Conservation (phyloP, 495 filamentous ascomycete species). For the Podospora appendiculata region DNA sequence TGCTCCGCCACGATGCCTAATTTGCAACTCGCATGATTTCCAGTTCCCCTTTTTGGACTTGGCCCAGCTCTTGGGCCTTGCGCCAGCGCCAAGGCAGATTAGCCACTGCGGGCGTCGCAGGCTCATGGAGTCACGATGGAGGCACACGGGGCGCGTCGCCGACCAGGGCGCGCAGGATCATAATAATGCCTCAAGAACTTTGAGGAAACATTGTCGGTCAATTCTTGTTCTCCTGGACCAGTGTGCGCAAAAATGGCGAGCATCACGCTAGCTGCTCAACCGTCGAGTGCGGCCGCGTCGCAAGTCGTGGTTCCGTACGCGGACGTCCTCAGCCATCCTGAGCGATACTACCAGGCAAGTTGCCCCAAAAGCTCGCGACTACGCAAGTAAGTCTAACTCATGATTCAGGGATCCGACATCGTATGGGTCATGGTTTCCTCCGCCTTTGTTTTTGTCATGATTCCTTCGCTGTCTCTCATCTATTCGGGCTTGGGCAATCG, state of each 20-base stretch:
- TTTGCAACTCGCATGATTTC: too few relatives aligned
- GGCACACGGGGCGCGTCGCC: too few relatives aligned
- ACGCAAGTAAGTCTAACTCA: neutral
- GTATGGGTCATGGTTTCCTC: slow-evolving; percentile 11
- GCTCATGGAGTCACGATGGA: too few relatives aligned
- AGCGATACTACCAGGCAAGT: slow-evolving; percentile 4
- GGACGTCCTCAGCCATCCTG: slow-evolving; percentile 5
- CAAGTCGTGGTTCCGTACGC: neutral
- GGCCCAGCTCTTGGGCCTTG: too few relatives aligned
- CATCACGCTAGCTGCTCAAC: neutral
- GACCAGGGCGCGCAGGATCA: too few relatives aligned
- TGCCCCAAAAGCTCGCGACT: neutral
- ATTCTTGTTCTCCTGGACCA: neutral
- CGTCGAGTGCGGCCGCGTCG: neutral
- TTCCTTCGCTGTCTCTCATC: slow-evolving; percentile 10
- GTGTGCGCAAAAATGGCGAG: slow-evolving; percentile 1
- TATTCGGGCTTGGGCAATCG: slow-evolving; percentile 12
- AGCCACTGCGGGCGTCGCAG: too few relatives aligned
- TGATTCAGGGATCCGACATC: slow-evolving; percentile 3
- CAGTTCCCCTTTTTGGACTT: too few relatives aligned
- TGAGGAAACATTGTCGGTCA: neutral
- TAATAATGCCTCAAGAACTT: neutral
- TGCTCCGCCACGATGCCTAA: neutral
- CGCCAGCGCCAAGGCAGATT: too few relatives aligned
- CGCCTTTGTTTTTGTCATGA: slow-evolving; percentile 11